Conservation (phyloP, 805 yeast genomes). For the Lipomyces yamadae region DNA sequence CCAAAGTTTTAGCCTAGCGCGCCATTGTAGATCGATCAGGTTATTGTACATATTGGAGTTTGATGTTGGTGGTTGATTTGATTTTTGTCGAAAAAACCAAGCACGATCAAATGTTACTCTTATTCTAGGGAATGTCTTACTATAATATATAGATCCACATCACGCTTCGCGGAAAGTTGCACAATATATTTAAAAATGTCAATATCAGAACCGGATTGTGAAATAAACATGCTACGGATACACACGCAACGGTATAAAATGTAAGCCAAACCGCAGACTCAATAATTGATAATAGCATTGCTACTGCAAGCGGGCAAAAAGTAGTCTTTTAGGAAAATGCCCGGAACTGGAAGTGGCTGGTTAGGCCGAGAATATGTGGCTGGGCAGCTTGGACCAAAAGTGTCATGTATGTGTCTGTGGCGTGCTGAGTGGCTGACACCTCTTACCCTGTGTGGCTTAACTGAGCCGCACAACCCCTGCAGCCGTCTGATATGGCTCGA, state of each 20-base stretch:
- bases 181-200: too few species aligned
- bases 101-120: not conserved
- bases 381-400: not conserved
- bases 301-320: too few species aligned
- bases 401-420: not conserved
- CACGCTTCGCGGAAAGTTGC: not conserved
- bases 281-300: too few species aligned
- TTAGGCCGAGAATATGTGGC: not conserved
- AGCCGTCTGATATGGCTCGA: not conserved
- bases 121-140: not conserved
- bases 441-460: not conserved
- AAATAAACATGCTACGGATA: too few species aligned
- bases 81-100: not conserved
- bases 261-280: too few species aligned
- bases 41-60: constrained; percentile 13
- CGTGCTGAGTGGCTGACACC: not conserved
- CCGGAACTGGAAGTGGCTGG: not conserved
- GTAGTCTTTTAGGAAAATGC: too few species aligned
- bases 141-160: not conserved
- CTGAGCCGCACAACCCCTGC: not conserved
- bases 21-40: not conserved
- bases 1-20: constrained; percentile 15
- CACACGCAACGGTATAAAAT: too few species aligned
- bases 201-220: too few species aligned
- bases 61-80: not conserved